phyloP scores from a whole-genome alignment of 2,329 filamentous ascomycete species.

The Cytospora schulzeri region DNA sequence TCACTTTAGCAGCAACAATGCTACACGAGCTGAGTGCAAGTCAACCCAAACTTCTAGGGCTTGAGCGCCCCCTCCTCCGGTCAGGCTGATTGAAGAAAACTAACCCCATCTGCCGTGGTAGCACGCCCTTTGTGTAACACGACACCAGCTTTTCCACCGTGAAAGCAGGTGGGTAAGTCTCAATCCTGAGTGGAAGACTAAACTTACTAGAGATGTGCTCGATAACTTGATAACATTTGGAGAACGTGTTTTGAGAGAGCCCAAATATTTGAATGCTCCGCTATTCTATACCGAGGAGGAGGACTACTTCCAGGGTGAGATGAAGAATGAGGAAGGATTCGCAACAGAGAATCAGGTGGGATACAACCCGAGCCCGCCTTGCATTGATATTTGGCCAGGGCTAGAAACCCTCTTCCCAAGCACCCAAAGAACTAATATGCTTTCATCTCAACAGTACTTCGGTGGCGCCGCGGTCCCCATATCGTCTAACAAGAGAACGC shows the following conservation, averaged over 20 bases:
- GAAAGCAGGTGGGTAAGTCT: background rate
- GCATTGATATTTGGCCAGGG: background rate
- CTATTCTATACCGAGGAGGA: background rate
- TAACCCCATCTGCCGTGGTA: background rate
- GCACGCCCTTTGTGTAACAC: conserved; percentile 8
- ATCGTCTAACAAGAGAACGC: background rate
- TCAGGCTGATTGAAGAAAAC: background rate
- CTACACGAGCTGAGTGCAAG: conserved; percentile 24
- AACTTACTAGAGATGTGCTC: background rate
- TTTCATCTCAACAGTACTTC: background rate
- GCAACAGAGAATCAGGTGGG: conserved; percentile 24
- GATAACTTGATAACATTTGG: conserved; percentile 4
- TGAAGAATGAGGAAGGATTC: conserved; percentile 15
- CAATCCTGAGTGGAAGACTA: background rate
- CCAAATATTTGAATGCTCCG: background rate
- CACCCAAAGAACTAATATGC: background rate
- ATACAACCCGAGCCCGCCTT: background rate
- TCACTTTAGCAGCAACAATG: conserved; percentile 16
- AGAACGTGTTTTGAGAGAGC: background rate
- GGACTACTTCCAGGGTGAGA: conserved; percentile 3
- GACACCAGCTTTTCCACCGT: background rate
- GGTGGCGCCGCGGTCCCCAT: background rate
- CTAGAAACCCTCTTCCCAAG: too few species aligned
- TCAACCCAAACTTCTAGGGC: background rate
- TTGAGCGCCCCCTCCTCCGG: too few species aligned